Evolutionary conservation across 2,329 filamentous ascomycete species (phyloP).

Genomic region (Trichoderma guizhouense): DNA sequence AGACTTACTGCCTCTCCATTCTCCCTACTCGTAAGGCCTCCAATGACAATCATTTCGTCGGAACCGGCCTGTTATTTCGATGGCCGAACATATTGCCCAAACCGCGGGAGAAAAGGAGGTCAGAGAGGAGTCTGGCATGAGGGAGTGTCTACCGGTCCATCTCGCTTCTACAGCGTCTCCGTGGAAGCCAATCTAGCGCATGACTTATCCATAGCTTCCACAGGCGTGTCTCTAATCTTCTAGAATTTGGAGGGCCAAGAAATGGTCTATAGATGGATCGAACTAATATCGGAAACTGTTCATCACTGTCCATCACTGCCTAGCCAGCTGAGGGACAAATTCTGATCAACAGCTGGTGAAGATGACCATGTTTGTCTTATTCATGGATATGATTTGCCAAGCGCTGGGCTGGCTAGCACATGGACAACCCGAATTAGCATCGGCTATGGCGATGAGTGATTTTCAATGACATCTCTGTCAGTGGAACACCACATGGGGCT

Average conservation of each 20-base stretch:
- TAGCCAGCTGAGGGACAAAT: background rate
- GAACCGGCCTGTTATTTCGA: background rate
- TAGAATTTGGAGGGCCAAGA: background rate
- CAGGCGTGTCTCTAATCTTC: background rate
- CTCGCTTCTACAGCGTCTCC: constrained; percentile 1
- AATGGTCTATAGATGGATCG: background rate
- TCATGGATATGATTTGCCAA: background rate
- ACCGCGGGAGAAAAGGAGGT: background rate
- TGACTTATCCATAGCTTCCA: background rate
- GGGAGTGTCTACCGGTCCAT: background rate
- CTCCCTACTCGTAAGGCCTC: background rate
- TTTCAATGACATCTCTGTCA: background rate
- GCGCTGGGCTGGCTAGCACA: background rate
- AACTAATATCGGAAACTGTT: background rate
- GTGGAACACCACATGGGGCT: background rate
- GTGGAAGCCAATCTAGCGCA: background rate
- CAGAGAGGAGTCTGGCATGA: background rate
- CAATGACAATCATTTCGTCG: background rate
- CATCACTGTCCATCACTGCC: background rate
- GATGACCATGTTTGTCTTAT: background rate
- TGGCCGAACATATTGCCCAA: background rate
- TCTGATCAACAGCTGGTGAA: background rate
- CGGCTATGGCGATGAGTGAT: background rate
- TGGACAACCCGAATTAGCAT: background rate
- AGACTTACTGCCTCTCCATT: background rate